A percentile compares a stretch with the other conserved stretches of the same genome.
phyloP scores from a whole-genome alignment of 2,329 filamentous ascomycete genomes.

The Anthostomella pinea region DNA sequence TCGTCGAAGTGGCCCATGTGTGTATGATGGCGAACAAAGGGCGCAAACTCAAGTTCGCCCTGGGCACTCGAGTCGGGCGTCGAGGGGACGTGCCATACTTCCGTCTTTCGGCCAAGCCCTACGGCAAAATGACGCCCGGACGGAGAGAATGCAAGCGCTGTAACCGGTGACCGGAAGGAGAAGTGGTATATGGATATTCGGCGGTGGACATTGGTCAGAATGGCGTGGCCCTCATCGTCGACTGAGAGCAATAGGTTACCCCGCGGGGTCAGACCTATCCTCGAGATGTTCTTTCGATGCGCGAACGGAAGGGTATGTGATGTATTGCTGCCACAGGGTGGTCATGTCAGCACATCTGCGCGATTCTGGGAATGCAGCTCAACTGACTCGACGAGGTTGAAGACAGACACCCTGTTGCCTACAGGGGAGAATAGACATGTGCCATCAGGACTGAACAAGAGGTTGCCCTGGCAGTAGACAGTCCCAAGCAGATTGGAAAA shows the following conservation, averaged over 20 bases:
- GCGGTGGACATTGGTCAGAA: constrained; percentile 85
- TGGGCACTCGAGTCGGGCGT: constrained; percentile 76
- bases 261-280: constrained; percentile 82
- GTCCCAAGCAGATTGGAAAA: constrained; percentile 98
- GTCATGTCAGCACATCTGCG: constrained; percentile 16
- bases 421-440: constrained; percentile 94
- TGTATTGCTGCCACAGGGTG: constrained; percentile 62
- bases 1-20: constrained; percentile 87
- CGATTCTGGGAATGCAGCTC: not conserved
- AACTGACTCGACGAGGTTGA: constrained; percentile 88
- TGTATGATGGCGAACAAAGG: constrained; percentile 83
- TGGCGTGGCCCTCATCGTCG: constrained; percentile 91
- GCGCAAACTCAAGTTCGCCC: constrained; percentile 89
- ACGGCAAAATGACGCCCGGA: constrained; percentile 90
- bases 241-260: constrained; percentile 91
- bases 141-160: constrained; percentile 84
- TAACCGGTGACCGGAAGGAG: constrained; percentile 82
- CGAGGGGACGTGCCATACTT: constrained; percentile 94
- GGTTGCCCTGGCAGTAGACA: constrained; percentile 96
- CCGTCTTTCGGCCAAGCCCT: constrained; percentile 79
- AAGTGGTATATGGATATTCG: constrained; percentile 90
- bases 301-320: constrained; percentile 85
- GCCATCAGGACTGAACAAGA: constrained; percentile 94
- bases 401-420: constrained; percentile 92
- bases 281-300: constrained; percentile 88